Conservation (phyloP, 305 asterid species). For the Euphrasia arctica region DNA sequence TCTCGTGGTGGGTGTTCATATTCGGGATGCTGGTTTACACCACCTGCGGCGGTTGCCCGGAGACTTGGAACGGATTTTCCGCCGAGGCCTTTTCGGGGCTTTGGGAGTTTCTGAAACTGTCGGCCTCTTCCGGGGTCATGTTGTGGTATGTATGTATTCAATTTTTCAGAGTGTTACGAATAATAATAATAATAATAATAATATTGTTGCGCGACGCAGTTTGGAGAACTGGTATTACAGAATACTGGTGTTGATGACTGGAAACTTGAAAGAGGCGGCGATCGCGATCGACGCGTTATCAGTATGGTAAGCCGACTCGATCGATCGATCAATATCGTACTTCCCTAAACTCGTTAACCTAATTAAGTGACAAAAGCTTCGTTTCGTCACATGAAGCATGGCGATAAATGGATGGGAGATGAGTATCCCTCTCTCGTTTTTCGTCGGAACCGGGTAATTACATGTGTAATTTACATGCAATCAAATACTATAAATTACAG, state of each 20-base stretch:
- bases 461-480: not conserved
- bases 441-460: constrained; percentile 53
- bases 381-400: constrained; percentile 39
- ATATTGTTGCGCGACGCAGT: constrained; percentile 28
- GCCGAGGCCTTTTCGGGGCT: constrained; percentile 45
- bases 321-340: too few relatives aligned
- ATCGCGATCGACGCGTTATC: constrained; percentile 55
- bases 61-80: constrained; percentile 50
- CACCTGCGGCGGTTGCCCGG: constrained; percentile 45
- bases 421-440: constrained; percentile 58
- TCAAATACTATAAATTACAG: not conserved
- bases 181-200: too few relatives aligned
- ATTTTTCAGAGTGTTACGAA: too few relatives aligned
- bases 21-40: constrained; percentile 36
- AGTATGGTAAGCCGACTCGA: constrained; percentile 38
- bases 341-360: too few relatives aligned
- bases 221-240: constrained; percentile 69
- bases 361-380: not conserved
- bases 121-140: constrained; percentile 53
- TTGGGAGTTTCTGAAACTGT: constrained; percentile 45
- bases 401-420: constrained; percentile 61
- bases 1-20: constrained; percentile 53
- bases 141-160: constrained; percentile 22
- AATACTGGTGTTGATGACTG: constrained; percentile 54
- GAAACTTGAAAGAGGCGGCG: constrained; percentile 44